These are phyloP conservation scores for Emydomyces testavorans DNA, from an alignment of 2,329 filamentous ascomycete species.

Conservation along the genomic window DNA sequence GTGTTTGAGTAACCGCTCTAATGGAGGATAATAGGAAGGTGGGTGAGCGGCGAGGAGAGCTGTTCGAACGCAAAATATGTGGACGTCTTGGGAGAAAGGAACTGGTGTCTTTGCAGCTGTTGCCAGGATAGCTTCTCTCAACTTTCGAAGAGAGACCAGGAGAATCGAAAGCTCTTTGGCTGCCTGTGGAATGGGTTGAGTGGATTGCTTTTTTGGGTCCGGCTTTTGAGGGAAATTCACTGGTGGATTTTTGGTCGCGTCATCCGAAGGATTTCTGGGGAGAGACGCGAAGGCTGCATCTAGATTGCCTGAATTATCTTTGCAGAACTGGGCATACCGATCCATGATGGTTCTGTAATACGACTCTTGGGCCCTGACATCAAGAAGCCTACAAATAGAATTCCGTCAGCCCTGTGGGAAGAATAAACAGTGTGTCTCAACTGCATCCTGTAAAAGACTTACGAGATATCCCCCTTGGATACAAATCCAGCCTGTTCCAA, in stretches of 20 bases:
- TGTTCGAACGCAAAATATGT: constrained; percentile 81
- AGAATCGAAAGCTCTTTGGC: constrained; percentile 60
- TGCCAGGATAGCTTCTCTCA: constrained; percentile 76
- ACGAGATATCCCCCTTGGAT: constrained; percentile 85
- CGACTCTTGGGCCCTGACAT: constrained; percentile 65
- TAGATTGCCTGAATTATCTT: constrained; percentile 60
- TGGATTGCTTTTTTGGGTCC: constrained; percentile 9
- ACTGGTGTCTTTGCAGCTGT: constrained; percentile 59
- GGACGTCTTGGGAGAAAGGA: constrained; percentile 73
- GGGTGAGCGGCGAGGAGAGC: constrained; percentile 70
- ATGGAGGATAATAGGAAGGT: constrained; percentile 80
- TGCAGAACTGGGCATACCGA: constrained; percentile 82
- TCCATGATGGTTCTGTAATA: constrained; percentile 83
- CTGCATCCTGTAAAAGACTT: constrained; percentile 17
- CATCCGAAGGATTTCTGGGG: constrained; percentile 28
- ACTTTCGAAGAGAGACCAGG: constrained; percentile 74
- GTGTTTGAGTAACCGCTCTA: constrained; percentile 61
- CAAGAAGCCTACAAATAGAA: constrained; percentile 47
- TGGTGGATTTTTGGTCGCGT: constrained; percentile 33
- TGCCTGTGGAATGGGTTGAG: constrained; percentile 28
- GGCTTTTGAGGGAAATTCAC: constrained; percentile 18
- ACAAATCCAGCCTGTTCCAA: constrained; percentile 73
- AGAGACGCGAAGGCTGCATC: constrained; percentile 63
- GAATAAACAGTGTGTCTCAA: constrained; percentile 1
- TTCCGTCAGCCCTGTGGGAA: constrained; percentile 20